phyloP scores from a whole-genome alignment of 2,329 filamentous ascomycete species.

The Fusarium buharicum region DNA sequence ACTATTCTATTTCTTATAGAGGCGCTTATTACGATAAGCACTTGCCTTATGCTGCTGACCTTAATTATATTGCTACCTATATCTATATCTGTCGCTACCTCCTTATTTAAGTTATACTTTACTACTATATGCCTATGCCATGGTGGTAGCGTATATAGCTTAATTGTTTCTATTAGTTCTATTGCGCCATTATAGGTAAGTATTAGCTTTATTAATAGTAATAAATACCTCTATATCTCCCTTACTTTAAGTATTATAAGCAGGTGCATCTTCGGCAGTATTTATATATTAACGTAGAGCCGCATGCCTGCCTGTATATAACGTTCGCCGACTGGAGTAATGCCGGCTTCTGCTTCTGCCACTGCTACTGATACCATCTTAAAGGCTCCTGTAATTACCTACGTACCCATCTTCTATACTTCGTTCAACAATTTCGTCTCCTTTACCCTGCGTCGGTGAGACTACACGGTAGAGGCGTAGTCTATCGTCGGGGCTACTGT shows the following conservation, averaged over 20 bases:
- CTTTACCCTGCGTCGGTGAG: too few relatives aligned
- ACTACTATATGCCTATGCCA: background rate
- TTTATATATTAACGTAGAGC: too few relatives aligned
- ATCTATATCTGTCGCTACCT: background rate
- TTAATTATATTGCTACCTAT: background rate
- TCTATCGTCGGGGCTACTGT: too few relatives aligned
- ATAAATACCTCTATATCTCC: background rate
- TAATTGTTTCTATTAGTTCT: background rate
- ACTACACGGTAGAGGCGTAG: too few relatives aligned
- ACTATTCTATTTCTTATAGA: background rate
- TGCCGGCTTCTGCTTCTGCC: too few relatives aligned
- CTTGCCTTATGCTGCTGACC: too few relatives aligned
- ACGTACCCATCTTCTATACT: too few relatives aligned
- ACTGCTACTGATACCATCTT: too few relatives aligned
- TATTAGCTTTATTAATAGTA: background rate
- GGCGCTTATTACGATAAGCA: background rate
- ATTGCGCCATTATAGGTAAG: background rate
- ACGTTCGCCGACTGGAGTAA: too few relatives aligned
- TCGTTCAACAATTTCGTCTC: too few relatives aligned
- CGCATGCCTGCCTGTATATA: too few relatives aligned
- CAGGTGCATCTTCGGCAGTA: background rate
- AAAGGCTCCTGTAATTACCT: too few relatives aligned
- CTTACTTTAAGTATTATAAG: background rate
- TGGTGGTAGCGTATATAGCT: background rate
- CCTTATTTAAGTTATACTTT: background rate